Conservation (phyloP, 2,329 filamentous ascomycete species). For the Fusarium tjaetaba region DNA sequence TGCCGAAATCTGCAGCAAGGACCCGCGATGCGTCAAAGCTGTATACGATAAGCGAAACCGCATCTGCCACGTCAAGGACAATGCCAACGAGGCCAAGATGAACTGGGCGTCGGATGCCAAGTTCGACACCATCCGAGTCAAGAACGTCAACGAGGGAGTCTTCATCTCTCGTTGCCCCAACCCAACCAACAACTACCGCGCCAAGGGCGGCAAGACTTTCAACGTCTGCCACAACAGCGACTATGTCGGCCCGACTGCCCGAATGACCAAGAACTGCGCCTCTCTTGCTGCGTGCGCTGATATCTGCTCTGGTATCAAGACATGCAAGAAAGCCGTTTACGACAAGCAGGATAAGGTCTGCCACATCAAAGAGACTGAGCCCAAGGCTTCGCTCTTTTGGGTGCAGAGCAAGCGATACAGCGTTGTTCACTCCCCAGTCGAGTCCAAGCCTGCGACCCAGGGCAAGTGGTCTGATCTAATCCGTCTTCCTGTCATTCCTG, state of each 20-base stretch:
- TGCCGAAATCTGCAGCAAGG: slow-evolving; percentile 31
- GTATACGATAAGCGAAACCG: slow-evolving; percentile 30
- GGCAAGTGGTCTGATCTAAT: slow-evolving; percentile 32
- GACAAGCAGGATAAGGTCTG: slow-evolving; percentile 35
- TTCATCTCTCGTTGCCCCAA: slow-evolving; percentile 25
- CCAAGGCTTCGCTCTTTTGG: slow-evolving; percentile 26
- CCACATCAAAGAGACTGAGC: slow-evolving; percentile 28
- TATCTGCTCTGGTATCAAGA: slow-evolving; percentile 16
- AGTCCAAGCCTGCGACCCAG: not conserved
- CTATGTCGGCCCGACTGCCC: slow-evolving; percentile 4
- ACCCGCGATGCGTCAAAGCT: slow-evolving; percentile 27
- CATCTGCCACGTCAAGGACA: slow-evolving; percentile 31
- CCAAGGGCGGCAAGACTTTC: slow-evolving; percentile 7
- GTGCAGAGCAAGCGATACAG: slow-evolving; percentile 27
- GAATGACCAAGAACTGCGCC: slow-evolving; percentile 12
- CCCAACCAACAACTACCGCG: slow-evolving; percentile 12
- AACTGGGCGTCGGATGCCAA: slow-evolving; percentile 15
- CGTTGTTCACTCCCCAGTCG: slow-evolving; percentile 9
- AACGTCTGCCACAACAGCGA: slow-evolving; percentile 24
- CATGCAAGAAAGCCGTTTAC: slow-evolving; percentile 32
- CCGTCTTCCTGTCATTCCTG: slow-evolving; percentile 26
- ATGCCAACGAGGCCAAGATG: slow-evolving; percentile 11
- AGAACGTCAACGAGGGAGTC: slow-evolving; percentile 17
- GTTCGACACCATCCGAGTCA: slow-evolving; percentile 20
- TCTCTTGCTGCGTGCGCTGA: slow-evolving; percentile 29